Conservation (phyloP, 805 yeast genomes). For the Blastobotrys chiropterorum region DNA sequence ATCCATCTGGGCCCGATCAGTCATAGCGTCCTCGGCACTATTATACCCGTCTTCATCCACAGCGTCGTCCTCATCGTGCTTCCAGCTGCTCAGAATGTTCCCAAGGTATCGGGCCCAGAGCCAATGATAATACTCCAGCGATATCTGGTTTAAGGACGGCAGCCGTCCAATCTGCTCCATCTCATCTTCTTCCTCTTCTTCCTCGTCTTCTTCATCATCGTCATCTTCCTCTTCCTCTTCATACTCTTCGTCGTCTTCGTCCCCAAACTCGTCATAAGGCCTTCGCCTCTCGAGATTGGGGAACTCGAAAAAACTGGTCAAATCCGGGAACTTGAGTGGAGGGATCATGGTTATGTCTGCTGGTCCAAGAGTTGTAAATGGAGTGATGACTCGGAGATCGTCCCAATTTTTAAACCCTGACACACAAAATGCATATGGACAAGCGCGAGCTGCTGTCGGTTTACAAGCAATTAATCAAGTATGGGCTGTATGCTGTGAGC, state of each 20-base stretch:
- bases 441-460: background rate
- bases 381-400: background rate
- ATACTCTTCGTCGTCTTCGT: background rate
- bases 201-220: constrained; percentile 28
- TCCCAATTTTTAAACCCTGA: background rate
- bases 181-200: constrained; percentile 37
- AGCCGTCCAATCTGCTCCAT: constrained; percentile 21
- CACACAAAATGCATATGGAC: background rate
- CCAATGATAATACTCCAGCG: constrained; percentile 21
- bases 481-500: constrained; percentile 1
- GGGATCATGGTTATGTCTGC: background rate
- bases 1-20: too few relatives aligned
- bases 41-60: background rate
- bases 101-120: constrained; percentile 19
- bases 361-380: background rate
- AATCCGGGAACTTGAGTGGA: background rate
- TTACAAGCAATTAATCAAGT: background rate
- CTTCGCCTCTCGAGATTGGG: background rate
- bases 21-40: background rate
- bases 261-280: background rate
- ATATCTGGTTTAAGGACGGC: constrained; percentile 12
- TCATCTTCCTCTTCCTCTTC: constrained; percentile 22
- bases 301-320: background rate
- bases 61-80: constrained; percentile 1
- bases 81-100: background rate